These are phyloP conservation scores for Amphichorda felina DNA, from an alignment of 2,329 filamentous ascomycete species.

Conservation along the genomic window DNA sequence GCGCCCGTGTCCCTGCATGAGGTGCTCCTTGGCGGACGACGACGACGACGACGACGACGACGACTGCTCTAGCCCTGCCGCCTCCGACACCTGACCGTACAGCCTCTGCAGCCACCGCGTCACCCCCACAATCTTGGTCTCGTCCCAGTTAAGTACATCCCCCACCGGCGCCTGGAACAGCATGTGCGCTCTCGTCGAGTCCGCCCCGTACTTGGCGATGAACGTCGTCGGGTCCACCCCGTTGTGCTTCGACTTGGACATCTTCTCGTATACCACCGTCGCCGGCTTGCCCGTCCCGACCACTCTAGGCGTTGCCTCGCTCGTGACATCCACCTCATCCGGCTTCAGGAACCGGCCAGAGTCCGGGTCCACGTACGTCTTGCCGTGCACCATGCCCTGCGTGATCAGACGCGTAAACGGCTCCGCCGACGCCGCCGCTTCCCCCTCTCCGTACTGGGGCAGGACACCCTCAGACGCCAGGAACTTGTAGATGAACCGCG, in stretches of 20 bases:
- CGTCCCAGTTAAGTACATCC: conserved; percentile 82
- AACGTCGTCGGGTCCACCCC: conserved; percentile 70
- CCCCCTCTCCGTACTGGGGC: conserved; percentile 14
- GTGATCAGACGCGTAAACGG: conserved; percentile 76
- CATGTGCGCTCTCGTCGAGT: conserved; percentile 76
- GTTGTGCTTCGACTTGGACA: conserved; percentile 93
- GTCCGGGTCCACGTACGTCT: conserved; percentile 63
- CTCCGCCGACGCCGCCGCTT: conserved; percentile 38
- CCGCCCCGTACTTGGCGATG: conserved; percentile 66
- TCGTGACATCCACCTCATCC: conserved; percentile 54
- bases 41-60: no score
- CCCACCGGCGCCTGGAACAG: conserved; percentile 78
- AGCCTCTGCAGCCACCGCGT: conserved; percentile 69
- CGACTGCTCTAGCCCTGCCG: no score
- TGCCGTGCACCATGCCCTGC: conserved; percentile 89
- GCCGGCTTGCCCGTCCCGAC: conserved; percentile 45
- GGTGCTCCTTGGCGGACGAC: conserved; percentile 21
- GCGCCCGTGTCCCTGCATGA: conserved; percentile 19
- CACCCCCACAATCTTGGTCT: conserved; percentile 67
- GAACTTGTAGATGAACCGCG: conserved; percentile 85
- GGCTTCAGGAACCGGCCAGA: conserved; percentile 69
- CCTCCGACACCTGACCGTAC: conserved; percentile 38
- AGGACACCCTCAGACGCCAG: conserved; percentile 45
- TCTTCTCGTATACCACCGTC: conserved; percentile 68
- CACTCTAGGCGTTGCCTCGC: conserved; percentile 46